These are phyloP conservation scores for Annulohypoxylon stygium DNA, from an alignment of 495 filamentous ascomycete genomes.

Conservation along the genomic window DNA sequence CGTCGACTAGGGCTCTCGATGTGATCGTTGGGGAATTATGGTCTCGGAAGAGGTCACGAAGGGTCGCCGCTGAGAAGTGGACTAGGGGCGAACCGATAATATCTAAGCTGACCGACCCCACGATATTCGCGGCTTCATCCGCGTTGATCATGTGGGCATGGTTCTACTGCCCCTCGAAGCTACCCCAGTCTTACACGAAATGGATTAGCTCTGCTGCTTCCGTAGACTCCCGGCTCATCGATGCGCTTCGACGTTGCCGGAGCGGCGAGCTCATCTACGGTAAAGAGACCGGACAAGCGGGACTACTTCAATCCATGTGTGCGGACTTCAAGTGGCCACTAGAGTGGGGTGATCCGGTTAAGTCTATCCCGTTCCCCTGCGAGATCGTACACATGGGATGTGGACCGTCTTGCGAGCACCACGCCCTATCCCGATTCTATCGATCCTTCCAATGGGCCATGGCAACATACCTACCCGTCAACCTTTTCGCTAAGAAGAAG, in stretches of 20 bases:
- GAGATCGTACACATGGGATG: constrained; percentile 88
- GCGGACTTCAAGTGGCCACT: constrained; percentile 76
- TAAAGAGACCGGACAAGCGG: constrained; percentile 78
- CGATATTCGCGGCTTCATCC: constrained; percentile 79
- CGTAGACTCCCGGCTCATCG: constrained; percentile 82
- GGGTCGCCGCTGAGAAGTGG: constrained; percentile 60
- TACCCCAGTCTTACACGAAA: constrained; percentile 83
- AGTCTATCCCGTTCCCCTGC: constrained; percentile 83
- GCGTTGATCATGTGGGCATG: constrained; percentile 93
- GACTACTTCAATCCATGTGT: constrained; percentile 80
- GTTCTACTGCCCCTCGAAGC: constrained; percentile 78
- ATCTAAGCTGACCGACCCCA: constrained; percentile 72
- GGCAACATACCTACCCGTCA: constrained; percentile 84
- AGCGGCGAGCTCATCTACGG: constrained; percentile 78
- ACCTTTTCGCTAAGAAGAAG: constrained; percentile 71
- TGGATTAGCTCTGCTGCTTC: constrained; percentile 86
- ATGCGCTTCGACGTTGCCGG: constrained; percentile 76
- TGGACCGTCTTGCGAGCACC: constrained; percentile 81
- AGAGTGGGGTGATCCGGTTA: constrained; percentile 81
- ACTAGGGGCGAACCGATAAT: constrained; percentile 64
- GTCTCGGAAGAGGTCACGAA: constrained; percentile 61
- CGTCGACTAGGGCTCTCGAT: constrained; percentile 80
- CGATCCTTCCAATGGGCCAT: constrained; percentile 81
- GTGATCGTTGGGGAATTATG: constrained; percentile 76
- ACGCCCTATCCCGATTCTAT: constrained; percentile 77